Evolutionary conservation across 768 basidiomycete species (phyloP), one percentile per base, ranked within the genome.

Genomic region (Lactifluus pinguis): DNA sequence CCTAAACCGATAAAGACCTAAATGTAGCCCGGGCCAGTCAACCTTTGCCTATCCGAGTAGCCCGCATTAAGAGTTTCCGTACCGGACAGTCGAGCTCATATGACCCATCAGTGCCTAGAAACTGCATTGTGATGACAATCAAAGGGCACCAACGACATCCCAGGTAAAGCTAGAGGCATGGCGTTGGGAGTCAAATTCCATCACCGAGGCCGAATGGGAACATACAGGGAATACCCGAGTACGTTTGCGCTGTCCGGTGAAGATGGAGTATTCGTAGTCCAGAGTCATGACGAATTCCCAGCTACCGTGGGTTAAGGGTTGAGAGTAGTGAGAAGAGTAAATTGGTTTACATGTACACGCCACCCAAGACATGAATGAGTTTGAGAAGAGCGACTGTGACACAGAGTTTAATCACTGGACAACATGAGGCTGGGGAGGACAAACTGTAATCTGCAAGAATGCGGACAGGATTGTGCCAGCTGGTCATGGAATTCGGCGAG

Each of bases 261-360:
- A 15, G 44, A 60, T 7, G 49, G 32, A 49, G 34, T 38, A 44
- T 4, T 63, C 62, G 19, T 55, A 63, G 17, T 50, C 34, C 13
- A 63, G 25, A 6, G 36, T 55, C 25, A 29, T 2, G 13, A 63
- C 30, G 17, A 60, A 52, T 8, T 63, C 62, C 62, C 62, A 63
- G 19, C 62, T 60, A 17, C 21, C 36, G 19, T 25, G 10, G 9
- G 14, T 36, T 39, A 13, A n/a, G 9, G 36, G 11, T 34, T 30
- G 4, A 25, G 14, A 25, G 10, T 7, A 30, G 14, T 3, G 19
- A 6, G 6, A 36, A n/a, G 39, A 15, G 25, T 30, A 32, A 14
- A 34, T 44, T 19, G 10, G 21, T 49, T 29, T 45, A 61, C 63
- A 62, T 49, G 50, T 52, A 53, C 49, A 64, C 1, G 42, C 63